Conservation (phyloP, 2,329 filamentous ascomycete genomes). For the Sarocladium oryzae region DNA sequence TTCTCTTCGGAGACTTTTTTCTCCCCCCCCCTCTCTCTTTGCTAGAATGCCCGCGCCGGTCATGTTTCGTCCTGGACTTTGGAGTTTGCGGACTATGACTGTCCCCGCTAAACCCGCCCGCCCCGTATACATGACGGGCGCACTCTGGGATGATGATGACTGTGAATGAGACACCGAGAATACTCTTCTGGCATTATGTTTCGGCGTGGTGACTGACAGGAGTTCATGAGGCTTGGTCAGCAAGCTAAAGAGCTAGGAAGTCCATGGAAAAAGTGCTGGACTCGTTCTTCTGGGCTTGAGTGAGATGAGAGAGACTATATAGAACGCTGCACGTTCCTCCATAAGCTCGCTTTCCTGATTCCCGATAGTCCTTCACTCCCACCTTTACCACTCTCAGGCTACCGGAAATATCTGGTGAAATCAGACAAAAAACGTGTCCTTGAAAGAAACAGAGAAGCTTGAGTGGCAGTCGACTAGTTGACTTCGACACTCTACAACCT, state of each 20-base stretch:
- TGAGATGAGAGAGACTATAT: background rate
- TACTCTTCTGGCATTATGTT: background rate
- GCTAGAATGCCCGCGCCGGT: too few species aligned
- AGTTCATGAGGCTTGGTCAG: background rate
- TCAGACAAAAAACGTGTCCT: background rate
- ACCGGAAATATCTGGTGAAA: too few species aligned
- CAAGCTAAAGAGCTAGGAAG: too few species aligned
- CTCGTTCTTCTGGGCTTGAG: background rate
- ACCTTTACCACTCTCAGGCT: too few species aligned
- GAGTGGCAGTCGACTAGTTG: too few species aligned
- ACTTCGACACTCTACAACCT: too few species aligned
- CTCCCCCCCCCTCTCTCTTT: background rate
- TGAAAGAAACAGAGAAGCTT: too few species aligned
- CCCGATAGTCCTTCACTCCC: too few species aligned
- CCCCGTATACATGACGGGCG: too few species aligned
- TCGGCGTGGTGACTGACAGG: background rate
- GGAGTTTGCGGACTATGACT: constrained; percentile 8
- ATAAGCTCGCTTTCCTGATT: background rate
- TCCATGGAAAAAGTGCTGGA: too few species aligned
- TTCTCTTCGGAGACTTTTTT: background rate
- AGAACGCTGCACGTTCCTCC: background rate
- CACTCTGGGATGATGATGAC: constrained; percentile 5
- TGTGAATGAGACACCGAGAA: background rate
- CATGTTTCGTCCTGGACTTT: too few species aligned
- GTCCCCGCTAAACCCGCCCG: constrained; percentile 1